Percentiles rank a stretch among this genome's conserved stretches.
Conservation (phyloP, 2,329 filamentous ascomycete species). For the Erysiphe pulchra region DNA sequence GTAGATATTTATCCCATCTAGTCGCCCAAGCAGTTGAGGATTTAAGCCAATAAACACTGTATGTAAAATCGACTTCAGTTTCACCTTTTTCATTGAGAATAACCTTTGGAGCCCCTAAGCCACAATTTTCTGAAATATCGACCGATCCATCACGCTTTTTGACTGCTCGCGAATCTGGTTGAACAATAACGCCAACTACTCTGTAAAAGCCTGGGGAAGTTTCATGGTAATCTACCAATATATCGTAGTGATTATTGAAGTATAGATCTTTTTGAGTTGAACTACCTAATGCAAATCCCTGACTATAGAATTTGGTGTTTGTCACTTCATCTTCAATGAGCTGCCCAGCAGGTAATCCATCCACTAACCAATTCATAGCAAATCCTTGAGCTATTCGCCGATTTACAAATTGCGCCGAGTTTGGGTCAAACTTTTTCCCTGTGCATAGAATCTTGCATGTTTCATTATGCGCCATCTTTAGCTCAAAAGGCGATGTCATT, state of each 20-base stretch:
- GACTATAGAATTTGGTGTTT: slow-evolving; percentile 61
- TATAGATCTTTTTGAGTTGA: slow-evolving; percentile 27
- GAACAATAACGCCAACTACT: slow-evolving; percentile 77
- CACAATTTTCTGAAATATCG: slow-evolving; percentile 28
- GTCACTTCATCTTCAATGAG: slow-evolving; percentile 52
- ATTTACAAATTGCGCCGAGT: slow-evolving; percentile 57
- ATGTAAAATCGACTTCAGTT: slow-evolving; percentile 60
- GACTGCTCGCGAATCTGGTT: slow-evolving; percentile 47
- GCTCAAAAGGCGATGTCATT: slow-evolving; percentile 80
- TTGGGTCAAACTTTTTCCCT: slow-evolving; percentile 35
- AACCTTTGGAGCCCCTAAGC: slow-evolving; percentile 28
- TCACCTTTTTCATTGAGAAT: slow-evolving; percentile 35
- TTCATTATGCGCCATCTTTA: slow-evolving; percentile 70
- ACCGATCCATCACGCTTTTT: slow-evolving; percentile 24
- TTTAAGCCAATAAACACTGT: slow-evolving; percentile 71
- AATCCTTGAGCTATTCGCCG: slow-evolving; percentile 61
- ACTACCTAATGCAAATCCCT: slow-evolving; percentile 62
- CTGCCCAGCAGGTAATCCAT: slow-evolving; percentile 79
- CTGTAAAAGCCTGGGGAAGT: slow-evolving; percentile 47
- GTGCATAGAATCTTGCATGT: slow-evolving; percentile 62
- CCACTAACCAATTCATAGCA: slow-evolving; percentile 86
- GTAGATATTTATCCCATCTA: slow-evolving; percentile 94
- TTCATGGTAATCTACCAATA: slow-evolving; percentile 75
- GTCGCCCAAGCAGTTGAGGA: slow-evolving; percentile 83
- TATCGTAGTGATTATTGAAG: slow-evolving; percentile 92